These are phyloP conservation scores for Dispira parvispora DNA, from an alignment of 192 early-diverging fungal species.

Conservation along the genomic window DNA sequence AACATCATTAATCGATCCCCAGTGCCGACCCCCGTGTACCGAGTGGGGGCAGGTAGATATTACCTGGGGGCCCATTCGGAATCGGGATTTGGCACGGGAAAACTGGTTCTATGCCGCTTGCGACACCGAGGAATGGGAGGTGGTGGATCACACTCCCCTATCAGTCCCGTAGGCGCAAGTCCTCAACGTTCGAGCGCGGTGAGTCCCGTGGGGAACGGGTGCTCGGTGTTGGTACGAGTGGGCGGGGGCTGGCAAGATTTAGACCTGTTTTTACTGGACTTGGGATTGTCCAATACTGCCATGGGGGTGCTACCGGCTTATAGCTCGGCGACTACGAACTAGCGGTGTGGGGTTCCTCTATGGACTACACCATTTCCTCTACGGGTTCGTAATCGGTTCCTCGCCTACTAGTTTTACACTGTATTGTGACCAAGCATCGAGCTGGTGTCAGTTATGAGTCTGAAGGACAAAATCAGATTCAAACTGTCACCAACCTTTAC, in stretches of 20 bases:
- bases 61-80: neutral
- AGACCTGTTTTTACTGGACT: conserved; percentile 41
- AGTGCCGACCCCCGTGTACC: neutral
- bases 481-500: too few relatives aligned
- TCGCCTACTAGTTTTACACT: too few relatives aligned
- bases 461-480: too few relatives aligned
- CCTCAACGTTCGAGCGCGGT: neutral
- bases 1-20: conserved; percentile 4
- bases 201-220: neutral
- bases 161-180: neutral
- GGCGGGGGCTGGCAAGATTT: conserved; percentile 47
- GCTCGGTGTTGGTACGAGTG: conserved; percentile 31
- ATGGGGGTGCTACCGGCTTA: neutral
- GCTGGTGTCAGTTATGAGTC: too few relatives aligned
- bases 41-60: neutral
- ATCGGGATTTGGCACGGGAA: neutral
- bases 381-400: too few relatives aligned
- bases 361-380: too few relatives aligned
- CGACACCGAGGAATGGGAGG: neutral
- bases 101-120: neutral
- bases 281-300: neutral
- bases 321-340: neutral
- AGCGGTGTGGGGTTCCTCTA: too few relatives aligned
- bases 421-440: too few relatives aligned
- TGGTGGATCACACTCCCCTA: too few relatives aligned